Evolutionary conservation across 164 flowering plant genomes (phyloP), one percentile per base, ranked within the genome.

Genomic region (Stephania japonica): DNA sequence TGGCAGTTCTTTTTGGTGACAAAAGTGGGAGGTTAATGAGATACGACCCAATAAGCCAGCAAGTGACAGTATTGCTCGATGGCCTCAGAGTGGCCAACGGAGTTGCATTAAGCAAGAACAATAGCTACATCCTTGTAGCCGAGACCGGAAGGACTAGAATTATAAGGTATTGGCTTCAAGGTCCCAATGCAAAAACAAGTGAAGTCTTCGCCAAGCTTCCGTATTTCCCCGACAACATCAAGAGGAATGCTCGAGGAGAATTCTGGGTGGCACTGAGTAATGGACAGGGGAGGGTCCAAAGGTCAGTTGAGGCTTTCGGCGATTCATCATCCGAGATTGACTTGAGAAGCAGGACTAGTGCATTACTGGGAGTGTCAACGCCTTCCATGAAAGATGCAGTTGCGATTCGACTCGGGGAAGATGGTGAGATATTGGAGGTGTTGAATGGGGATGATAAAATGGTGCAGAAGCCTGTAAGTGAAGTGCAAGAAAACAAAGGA

Each of bases 401-500:
- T 3, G 68, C 25, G 27, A 5, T 32, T 27, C 24, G 32, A 6
- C 19, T 68, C 5, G 25, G 23, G 38, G 47, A 59, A 32, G 67
- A 62, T 9, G 67, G 66, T 6, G 23, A 27, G n/a, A 59, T 70
- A 0, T 50, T 70, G 43, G 43, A 70, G 65, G 42, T 32, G 14
- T 3, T 50, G 25, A 14, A 16, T 44, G 25, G 41, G 8, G 56
- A 19, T 13, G 71, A 53, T 70, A 75, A 74, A 2, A 74, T 42
- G 25, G 65, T 56, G 10, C 65, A 65, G 70, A 53, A 18, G 9
- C 68, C 82, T 23, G 73, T 81, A 11, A 81, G 86, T 77, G 93
- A 89, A 76, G 87, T 86, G 11, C 69, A 78, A 43, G 92, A 86
- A 72, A 72, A 65, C 70, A 76, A 84, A 71, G 88, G 90, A 24